phyloP scores from a whole-genome alignment of 2,329 filamentous ascomycete species.

The Aureobasidium sp. region DNA sequence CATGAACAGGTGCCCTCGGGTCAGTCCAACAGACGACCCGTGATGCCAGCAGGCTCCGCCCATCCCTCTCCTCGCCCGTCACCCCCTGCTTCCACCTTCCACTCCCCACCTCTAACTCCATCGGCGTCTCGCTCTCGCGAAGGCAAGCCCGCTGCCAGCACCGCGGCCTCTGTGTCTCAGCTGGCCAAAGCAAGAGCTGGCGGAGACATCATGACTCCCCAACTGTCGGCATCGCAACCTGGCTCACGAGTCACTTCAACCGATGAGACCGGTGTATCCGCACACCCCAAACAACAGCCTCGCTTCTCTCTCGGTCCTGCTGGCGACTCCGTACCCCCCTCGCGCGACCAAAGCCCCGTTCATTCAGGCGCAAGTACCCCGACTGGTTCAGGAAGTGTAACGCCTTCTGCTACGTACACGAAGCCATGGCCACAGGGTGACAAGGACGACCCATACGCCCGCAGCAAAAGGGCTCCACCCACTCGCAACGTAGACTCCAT shows the following conservation, averaged over 20 bases:
- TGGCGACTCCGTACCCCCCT: conserved; percentile 48
- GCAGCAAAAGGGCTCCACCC: conserved; percentile 67
- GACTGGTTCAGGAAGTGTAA: conserved; percentile 30
- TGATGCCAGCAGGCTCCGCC: conserved; percentile 35
- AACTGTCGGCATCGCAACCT: conserved; percentile 39
- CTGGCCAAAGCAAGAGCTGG: conserved; percentile 33
- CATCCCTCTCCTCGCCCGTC: conserved; percentile 61
- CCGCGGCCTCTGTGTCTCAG: conserved; percentile 16
- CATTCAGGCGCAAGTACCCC: conserved; percentile 46
- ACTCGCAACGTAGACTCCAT: conserved; percentile 58
- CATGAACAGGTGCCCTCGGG: conserved; percentile 42
- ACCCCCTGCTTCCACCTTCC: conserved; percentile 62
- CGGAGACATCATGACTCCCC: conserved; percentile 57
- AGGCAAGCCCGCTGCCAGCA: conserved; percentile 31
- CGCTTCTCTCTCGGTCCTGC: conserved; percentile 51
- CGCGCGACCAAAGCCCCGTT: conserved; percentile 53
- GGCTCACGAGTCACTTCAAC: conserved; percentile 36
- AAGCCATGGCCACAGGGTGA: conserved; percentile 74
- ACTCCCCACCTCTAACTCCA: conserved; percentile 85
- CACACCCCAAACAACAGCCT: conserved; percentile 44
- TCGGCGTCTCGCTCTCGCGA: conserved; percentile 63
- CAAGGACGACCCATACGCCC: conserved; percentile 79
- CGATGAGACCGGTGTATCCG: conserved; percentile 35
- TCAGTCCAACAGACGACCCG: conserved; percentile 30
- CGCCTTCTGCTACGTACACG: conserved; percentile 44